These are phyloP conservation scores for Penstemon eatonii DNA, from an alignment of 257 asterid species.

Conservation along the genomic window DNA sequence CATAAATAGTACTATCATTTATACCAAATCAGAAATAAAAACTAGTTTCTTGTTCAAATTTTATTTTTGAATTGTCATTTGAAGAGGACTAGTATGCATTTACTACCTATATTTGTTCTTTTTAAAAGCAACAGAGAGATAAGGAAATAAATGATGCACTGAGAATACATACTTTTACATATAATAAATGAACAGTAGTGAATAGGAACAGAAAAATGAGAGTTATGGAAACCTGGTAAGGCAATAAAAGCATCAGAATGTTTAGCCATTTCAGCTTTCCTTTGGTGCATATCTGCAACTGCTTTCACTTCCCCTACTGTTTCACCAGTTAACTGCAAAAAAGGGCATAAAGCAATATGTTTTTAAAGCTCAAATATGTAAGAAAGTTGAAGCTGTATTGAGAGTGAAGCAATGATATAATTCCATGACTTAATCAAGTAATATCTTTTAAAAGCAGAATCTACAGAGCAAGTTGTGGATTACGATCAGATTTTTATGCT, in stretches of 20 bases:
- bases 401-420: constrained; percentile 63
- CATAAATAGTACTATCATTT: too few species aligned
- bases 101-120: constrained; percentile 4
- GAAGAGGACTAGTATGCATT: constrained; percentile 5
- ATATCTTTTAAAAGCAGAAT: constrained; percentile 31
- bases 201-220: constrained; percentile 1
- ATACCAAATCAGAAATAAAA: too few species aligned
- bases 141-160: constrained; percentile 9
- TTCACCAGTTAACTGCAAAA: constrained; percentile 88
- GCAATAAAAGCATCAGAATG: constrained; percentile 99
- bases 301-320: constrained; percentile 99
- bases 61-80: background rate
- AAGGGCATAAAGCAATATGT: constrained; percentile 27
- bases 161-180: background rate
- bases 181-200: background rate
- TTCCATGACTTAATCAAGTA: constrained; percentile 33
- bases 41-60: too few species aligned
- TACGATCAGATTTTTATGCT: constrained; percentile 25
- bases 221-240: constrained; percentile 80
- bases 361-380: constrained; percentile 23
- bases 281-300: constrained; percentile 97
- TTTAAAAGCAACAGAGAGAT: constrained; percentile 7
- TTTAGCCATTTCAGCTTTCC: constrained; percentile 97
- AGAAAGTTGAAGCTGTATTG: constrained; percentile 28
- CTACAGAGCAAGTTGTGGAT: constrained; percentile 32